Percentiles rank a stretch among this genome's conserved stretches.
phyloP scores from a whole-genome alignment of 305 asterid species.

The Fraxinus xanthoxyloides region DNA sequence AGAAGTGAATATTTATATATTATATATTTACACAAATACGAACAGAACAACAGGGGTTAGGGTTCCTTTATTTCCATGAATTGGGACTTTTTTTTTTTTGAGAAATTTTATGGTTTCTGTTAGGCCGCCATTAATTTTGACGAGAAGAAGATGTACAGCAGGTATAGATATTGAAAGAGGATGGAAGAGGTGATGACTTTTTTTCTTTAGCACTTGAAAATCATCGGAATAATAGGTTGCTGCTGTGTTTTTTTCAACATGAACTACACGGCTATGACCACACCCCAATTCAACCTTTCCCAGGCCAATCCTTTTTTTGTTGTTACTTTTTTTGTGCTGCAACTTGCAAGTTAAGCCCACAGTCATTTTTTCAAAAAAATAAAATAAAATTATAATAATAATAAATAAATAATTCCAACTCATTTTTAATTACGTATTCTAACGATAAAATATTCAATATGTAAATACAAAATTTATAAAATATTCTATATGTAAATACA shows the following conservation, averaged over 20 bases:
- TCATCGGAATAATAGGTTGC: background rate
- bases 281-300: background rate
- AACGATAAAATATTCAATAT: no score
- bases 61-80: constrained; percentile 23
- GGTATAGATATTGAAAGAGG: background rate
- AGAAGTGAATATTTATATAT: background rate
- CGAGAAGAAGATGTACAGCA: background rate
- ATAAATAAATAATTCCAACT: no score
- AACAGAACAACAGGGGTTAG: constrained; percentile 16
- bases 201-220: background rate
- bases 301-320: background rate
- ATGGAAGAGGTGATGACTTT: background rate
- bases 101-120: background rate
- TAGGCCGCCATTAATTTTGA: constrained; percentile 1
- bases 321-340: background rate
- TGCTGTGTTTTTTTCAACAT: background rate
- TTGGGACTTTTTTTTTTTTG: background rate
- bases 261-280: background rate
- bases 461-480: no score
- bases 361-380: background rate
- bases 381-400: no score
- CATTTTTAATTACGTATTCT: no score
- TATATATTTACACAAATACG: background rate
- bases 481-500: no score
- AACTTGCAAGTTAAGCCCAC: background rate